Base-by-base conservation (phyloP, 148 eudicot genomes). In the Nyssa sinensis region DNA sequence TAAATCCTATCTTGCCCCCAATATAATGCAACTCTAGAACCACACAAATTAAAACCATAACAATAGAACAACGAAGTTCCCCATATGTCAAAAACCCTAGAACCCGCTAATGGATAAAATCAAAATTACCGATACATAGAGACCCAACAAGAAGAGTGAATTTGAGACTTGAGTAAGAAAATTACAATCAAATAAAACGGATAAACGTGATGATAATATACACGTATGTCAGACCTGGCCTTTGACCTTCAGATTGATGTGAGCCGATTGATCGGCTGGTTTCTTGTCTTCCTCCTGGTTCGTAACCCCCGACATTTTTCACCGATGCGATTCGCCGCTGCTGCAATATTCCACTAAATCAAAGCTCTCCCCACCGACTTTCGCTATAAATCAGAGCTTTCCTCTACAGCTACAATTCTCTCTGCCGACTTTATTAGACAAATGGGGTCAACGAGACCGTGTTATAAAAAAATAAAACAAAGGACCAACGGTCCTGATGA, bases 241-340 rank as follows among this genome's bases (percentile, higher is more conserved):
- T 33, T 62, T 62, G 64, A 62, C 64, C 31, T 62, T 62, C 12
- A 62, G 64, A 62, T 62, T 62, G 64, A 62, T 62, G 34, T 62
- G 64, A 13, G 33, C 64, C 7, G 33, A 12, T 62, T 62, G 64
- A 29, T 62, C 64, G 64, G 64, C 29, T 17, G 64, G 64, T 62
- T 62, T 62, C 19, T 62, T 62, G 64, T 62, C 64, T 62, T 62
- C 64, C 33, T 62, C 64, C 64, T 63, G 39, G 39, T 63, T 63
- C 39, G 66, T 63, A 27, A 63, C 66, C 1, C 66, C 66, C 35
- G 66, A 63, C 66, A 63, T 63, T 63, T 21, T 63, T 63, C 66
- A 63, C 66, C 11, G 66, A n/a, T 63, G 1, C 21, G 34, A 3
- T 14, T 31, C 66, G n/a, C 37, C 17, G n/a, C 37, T 23, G 6